A percentile compares a stretch with the other conserved stretches of the same genome.
Evolutionary conservation across 2,329 filamentous ascomycete genomes (phyloP).

Genomic region (Sclerotinia subarctica): DNA sequence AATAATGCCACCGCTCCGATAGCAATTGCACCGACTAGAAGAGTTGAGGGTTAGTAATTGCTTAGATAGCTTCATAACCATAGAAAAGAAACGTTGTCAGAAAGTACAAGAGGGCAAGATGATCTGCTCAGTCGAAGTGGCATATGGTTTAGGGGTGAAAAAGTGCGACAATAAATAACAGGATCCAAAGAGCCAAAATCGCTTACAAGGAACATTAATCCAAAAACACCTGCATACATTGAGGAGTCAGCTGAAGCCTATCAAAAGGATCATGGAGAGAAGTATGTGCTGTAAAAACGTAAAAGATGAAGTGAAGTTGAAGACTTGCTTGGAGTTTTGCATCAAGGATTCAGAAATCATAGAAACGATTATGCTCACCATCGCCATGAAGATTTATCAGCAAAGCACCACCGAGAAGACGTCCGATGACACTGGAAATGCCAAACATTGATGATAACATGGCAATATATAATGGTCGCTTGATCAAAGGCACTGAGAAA

Average conservation of each 20-base stretch:
- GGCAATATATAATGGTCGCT: conserved; percentile 38
- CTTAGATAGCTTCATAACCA: background rate
- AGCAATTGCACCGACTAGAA: conserved; percentile 44
- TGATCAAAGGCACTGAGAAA: conserved; percentile 40
- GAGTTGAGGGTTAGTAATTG: conserved; percentile 30
- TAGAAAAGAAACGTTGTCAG: background rate
- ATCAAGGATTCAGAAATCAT: background rate
- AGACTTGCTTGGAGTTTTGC: background rate
- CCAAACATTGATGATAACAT: conserved; percentile 39
- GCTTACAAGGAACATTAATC: conserved; percentile 40
- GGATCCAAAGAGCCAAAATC: background rate
- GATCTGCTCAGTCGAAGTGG: background rate
- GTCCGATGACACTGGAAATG: conserved; percentile 39
- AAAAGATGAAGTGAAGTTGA: background rate
- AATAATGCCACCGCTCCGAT: conserved; percentile 43
- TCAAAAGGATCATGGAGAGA: background rate
- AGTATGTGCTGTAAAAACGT: no score
- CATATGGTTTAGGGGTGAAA: background rate
- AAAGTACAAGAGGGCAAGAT: background rate
- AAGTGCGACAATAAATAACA: background rate
- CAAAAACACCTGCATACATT: conserved; percentile 32
- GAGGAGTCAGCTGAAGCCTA: background rate
- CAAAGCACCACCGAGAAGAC: conserved; percentile 41
- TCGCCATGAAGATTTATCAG: conserved; percentile 41
- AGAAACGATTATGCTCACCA: conserved; percentile 29